phyloP scores from a whole-genome alignment of 2,329 filamentous ascomycete species.

The Penicillium sclerotiorum region DNA sequence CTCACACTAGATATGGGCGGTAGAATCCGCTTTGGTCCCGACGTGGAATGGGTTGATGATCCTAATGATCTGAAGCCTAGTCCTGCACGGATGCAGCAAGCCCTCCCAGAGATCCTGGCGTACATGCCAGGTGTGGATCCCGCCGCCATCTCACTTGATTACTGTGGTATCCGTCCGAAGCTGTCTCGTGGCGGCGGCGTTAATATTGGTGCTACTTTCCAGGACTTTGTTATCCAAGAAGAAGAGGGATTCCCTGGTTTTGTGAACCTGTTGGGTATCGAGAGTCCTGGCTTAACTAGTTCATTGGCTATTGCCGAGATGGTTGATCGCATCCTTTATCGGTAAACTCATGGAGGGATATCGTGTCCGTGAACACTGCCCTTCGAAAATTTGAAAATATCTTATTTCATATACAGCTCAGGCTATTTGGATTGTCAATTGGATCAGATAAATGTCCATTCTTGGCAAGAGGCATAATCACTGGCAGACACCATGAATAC shows the following conservation, averaged over 20 bases:
- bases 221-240: constrained; percentile 78
- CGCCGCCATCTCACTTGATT: constrained; percentile 72
- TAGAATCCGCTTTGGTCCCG: constrained; percentile 86
- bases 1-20: constrained; percentile 87
- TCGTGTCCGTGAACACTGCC: no score
- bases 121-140: constrained; percentile 78
- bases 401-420: no score
- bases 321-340: constrained; percentile 63
- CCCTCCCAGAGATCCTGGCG: constrained; percentile 71
- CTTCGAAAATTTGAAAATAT: no score
- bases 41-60: constrained; percentile 86
- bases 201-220: constrained; percentile 63
- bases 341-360: no score
- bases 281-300: constrained; percentile 90
- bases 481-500: no score
- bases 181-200: constrained; percentile 64
- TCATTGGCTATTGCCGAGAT: constrained; percentile 80
- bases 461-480: no score
- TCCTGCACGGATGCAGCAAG: constrained; percentile 62
- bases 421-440: no score
- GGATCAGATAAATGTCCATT: no score
- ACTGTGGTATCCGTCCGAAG: constrained; percentile 91
- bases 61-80: constrained; percentile 72
- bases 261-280: constrained; percentile 88
- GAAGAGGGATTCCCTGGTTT: constrained; percentile 81